Base-by-base conservation (phyloP, 2,329 filamentous ascomycete species). In the Epichloe amarillans region DNA sequence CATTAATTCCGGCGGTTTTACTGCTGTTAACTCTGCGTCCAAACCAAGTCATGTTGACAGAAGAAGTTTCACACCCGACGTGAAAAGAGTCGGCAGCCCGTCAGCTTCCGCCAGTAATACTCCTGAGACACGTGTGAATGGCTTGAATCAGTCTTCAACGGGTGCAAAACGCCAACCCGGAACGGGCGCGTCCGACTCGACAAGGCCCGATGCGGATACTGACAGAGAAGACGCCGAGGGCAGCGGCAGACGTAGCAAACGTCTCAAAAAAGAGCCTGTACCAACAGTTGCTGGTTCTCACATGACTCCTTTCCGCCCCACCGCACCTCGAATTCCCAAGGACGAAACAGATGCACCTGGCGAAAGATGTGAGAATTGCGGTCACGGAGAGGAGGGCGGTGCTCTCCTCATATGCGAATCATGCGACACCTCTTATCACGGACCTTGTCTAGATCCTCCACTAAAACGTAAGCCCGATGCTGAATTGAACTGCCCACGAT, bases 401-500 rank as follows among this genome's bases (percentile, higher is more conserved):
- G 79, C 80, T 46, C 77, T 96, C 17, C 72, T 95, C 4, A 69
- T 88, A 4, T 98, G 93, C 66, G 93, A 97, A 62, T 89, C 88
- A 51, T 98, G 93, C 68, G 91, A 97, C 55, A 78, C 86, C 61
- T 84, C 86, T 3, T 97, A 80, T 61, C 93, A 98, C 63, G 86
- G 84, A 59, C 76, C 82, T 53, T 98, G 93, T 61, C 77, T 97
- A 19, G 93, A 98, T 56, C 91, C 90, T 36, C 88, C 86, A 2
- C 71, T 95, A 42, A 85, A 84, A 58, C 72, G 77, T 8, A 81
- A 85, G 56, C 88, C 89, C 0, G 86, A 93, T 23, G 77, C 82
- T 49, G 93, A 97, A 62, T 98, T 93, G 93, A 91, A 97, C 64
- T 98, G 93, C 58, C 86, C 93, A 0, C 82, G 89, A 61, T 98